Conservation (phyloP, 805 yeast genomes). For the Vanderwaltozyma yarrowii region DNA sequence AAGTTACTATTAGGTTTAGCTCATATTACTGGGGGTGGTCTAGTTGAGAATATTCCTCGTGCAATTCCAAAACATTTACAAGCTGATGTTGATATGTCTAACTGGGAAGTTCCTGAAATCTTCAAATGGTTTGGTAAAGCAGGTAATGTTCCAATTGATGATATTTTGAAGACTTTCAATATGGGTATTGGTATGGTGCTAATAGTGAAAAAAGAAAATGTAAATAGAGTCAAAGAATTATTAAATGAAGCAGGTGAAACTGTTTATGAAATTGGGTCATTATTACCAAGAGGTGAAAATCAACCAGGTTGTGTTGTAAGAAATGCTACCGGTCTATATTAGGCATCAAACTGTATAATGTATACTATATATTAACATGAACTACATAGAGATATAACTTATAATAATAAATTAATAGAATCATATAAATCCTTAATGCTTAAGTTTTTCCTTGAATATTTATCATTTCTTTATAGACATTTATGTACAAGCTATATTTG, state of each 20-base stretch:
- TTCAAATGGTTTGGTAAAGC: constrained; percentile 90
- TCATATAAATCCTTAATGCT: no score
- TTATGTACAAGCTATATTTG: no score
- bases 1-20: constrained; percentile 78
- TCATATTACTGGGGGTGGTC: constrained; percentile 97
- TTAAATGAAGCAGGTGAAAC: constrained; percentile 62
- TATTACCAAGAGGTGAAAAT: constrained; percentile 38
- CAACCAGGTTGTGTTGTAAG: constrained; percentile 57
- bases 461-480: no score
- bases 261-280: constrained; percentile 59
- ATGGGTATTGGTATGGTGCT: constrained; percentile 96
- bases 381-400: neutral
- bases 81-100: constrained; percentile 67
- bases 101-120: constrained; percentile 80
- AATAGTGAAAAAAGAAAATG: constrained; percentile 65
- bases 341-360: neutral
- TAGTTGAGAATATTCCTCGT: constrained; percentile 92
- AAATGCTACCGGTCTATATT: constrained; percentile 1
- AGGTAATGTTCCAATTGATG: constrained; percentile 81
- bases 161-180: constrained; percentile 84
- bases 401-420: no score
- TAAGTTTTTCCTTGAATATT: no score
- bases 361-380: neutral
- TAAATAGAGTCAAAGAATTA: constrained; percentile 40
- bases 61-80: constrained; percentile 73